Conservation (phyloP, 176 grass and related monocot genomes). For the Zea luxurians region DNA sequence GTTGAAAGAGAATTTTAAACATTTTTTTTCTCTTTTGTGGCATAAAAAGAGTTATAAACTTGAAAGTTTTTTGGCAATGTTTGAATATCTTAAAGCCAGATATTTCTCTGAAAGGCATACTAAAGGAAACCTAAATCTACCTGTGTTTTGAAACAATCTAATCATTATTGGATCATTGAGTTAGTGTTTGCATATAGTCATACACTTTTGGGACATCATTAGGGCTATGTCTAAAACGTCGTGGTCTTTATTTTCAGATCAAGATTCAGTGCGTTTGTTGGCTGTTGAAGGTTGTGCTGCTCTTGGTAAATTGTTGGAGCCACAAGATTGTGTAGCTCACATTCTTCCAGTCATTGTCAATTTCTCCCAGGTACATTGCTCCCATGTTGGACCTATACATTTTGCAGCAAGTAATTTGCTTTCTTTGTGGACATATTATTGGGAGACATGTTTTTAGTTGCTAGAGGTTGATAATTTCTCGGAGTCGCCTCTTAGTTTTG, state of each 20-base stretch:
- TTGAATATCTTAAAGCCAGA: background rate
- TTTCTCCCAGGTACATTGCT: constrained; percentile 71
- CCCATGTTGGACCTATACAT: background rate
- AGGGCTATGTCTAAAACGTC: background rate
- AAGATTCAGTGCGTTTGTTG: constrained; percentile 92
- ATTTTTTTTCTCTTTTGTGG: background rate
- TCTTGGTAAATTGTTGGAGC: constrained; percentile 91
- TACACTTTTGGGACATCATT: background rate
- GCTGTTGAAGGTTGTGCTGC: constrained; percentile 95
- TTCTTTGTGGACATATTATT: background rate
- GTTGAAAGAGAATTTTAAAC: constrained; percentile 1
- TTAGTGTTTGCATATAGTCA: constrained; percentile 23
- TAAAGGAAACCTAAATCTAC: background rate
- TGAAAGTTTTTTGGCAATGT: background rate
- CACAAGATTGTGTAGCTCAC: constrained; percentile 83
- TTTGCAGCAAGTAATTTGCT: constrained; percentile 3
- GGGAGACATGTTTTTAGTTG: background rate
- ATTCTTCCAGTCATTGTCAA: constrained; percentile 92
- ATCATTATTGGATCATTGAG: background rate
- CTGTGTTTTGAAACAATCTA: background rate
- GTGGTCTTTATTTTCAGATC: constrained; percentile 56
- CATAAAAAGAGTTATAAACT: background rate
- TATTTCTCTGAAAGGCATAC: background rate
- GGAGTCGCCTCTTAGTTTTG: constrained; percentile 1
- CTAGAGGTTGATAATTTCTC: constrained; percentile 17